These are phyloP conservation scores for Pseudocercospora fuligena DNA, from an alignment of 2,329 filamentous ascomycete species.

Conservation along the genomic window DNA sequence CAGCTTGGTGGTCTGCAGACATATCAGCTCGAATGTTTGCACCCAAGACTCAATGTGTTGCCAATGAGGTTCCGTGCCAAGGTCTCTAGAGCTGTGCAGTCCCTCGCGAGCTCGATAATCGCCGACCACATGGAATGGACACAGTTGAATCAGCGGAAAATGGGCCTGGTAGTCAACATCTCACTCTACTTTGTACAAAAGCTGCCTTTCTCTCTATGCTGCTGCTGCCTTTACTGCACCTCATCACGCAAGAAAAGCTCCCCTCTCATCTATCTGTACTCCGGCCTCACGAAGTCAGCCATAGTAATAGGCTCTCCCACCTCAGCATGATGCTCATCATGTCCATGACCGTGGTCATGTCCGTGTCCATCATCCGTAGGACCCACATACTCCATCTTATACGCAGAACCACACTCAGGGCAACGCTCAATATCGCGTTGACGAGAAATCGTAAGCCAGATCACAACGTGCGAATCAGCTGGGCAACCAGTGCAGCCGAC, in stretches of 20 bases:
- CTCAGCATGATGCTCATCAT: slow-evolving; percentile 53
- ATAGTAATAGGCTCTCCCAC: slow-evolving; percentile 90
- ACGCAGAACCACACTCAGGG: slow-evolving; percentile 92
- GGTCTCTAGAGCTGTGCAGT: too few relatives aligned
- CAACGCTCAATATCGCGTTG: slow-evolving; percentile 93
- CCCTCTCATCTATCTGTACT: slow-evolving; percentile 73
- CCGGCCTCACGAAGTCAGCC: slow-evolving; percentile 91
- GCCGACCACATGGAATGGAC: too few relatives aligned
- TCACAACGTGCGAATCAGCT: slow-evolving; percentile 85
- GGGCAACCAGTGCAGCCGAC: slow-evolving; percentile 94
- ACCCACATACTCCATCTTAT: slow-evolving; percentile 98
- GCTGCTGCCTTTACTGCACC: neutral
- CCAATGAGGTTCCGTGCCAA: too few relatives aligned
- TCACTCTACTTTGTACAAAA: slow-evolving; percentile 1
- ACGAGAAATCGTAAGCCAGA: slow-evolving; percentile 88
- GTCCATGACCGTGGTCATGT: slow-evolving; percentile 46
- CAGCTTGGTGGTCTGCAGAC: too few relatives aligned
- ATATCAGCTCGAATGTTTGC: too few relatives aligned
- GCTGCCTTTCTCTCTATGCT: neutral
- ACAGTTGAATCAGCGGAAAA: too few relatives aligned
- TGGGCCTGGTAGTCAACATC: neutral
- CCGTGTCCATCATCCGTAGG: slow-evolving; percentile 70
- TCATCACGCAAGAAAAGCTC: slow-evolving; percentile 1
- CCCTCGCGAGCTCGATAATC: too few relatives aligned
- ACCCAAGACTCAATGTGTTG: too few relatives aligned